Evolutionary conservation across 495 filamentous ascomycete species (phyloP), one percentile per base, ranked within the genome.

Genomic region (Lasiosphaeria ovina): DNA sequence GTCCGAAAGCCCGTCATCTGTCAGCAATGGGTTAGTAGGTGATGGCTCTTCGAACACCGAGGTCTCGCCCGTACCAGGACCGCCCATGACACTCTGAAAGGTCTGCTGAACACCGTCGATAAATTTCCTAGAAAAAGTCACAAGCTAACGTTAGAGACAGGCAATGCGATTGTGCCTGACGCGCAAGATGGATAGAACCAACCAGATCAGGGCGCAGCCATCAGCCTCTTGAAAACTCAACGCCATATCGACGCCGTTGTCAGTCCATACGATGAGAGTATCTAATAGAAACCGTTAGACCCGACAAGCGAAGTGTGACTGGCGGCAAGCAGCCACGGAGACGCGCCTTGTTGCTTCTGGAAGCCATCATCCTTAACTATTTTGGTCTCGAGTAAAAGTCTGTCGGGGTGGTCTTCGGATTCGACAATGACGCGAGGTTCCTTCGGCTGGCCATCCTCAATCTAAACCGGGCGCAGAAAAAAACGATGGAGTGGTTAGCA

Each of bases 201-300:
- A 95, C 94, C 94, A 98, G 73, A 98, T 97, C 31, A 87, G 80
- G 10, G 87, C 86, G 73, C 94, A 98, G 14, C 95, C 94, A 59
- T 98, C 94, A 3, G 94, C 89, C 74, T 98, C 95, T 75, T 98
- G 94, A 73, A 98, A 98, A 73, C 93, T 97, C 57, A 98, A 82
- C 36, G 94, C 94, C 94, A 98, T 98, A 70, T 98, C 94, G 59
- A 90, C 87, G 34, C 89, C 89, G 76, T 85, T 89, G 47, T 98
- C 94, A 17, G 94, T 97, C 94, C 94, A 98, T 50, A 98, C 92
- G 51, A 98, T 98, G 50, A 98, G 84, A 14, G 94, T 98, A 73
- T 98, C 94, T 92, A 74, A 24, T 54, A 66, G 63, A 44, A 38
- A 50, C 45, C 31, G 62, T 80, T 64, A 81, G 65, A 63, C 8